These are phyloP conservation scores for Basipetospora chlamydospora DNA, from an alignment of 2,329 filamentous ascomycete species.

Conservation along the genomic window DNA sequence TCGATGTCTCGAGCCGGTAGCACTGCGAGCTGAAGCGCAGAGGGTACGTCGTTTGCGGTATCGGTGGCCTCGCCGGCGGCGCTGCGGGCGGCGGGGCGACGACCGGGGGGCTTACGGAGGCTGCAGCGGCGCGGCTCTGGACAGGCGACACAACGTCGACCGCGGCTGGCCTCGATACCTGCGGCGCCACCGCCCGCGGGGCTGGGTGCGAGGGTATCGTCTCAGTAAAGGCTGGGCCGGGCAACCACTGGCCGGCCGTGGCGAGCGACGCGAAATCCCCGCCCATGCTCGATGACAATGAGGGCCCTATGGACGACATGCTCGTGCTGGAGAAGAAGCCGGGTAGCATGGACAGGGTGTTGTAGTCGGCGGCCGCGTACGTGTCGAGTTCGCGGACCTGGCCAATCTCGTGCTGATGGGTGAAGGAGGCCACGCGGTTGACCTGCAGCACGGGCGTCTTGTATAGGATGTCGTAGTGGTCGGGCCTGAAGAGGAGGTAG, in stretches of 20 bases:
- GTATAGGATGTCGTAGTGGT: constrained; percentile 93
- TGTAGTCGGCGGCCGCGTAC: constrained; percentile 28
- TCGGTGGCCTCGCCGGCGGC: too few species aligned
- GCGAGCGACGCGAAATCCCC: constrained; percentile 20
- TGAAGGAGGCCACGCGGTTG: constrained; percentile 33
- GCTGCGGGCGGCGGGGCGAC: neutral
- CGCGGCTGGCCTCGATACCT: constrained; percentile 16
- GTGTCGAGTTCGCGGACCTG: constrained; percentile 24
- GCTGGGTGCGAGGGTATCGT: constrained; percentile 11
- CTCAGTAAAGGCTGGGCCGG: constrained; percentile 13
- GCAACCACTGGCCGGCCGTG: constrained; percentile 21
- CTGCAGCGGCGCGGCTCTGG: neutral
- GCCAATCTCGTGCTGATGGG: constrained; percentile 28
- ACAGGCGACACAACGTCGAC: constrained; percentile 14
- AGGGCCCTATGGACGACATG: constrained; percentile 10
- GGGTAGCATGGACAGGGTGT: constrained; percentile 30
- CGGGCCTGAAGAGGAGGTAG: constrained; percentile 51
- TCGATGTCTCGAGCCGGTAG: constrained; percentile 30
- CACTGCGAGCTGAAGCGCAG: constrained; percentile 40
- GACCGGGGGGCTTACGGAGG: neutral
- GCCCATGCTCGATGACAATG: constrained; percentile 17
- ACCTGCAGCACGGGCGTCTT: constrained; percentile 39
- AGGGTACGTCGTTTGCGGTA: constrained; percentile 16
- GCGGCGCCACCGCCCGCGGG: constrained; percentile 18
- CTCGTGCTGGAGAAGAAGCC: constrained; percentile 23